Base-by-base conservation (phyloP, 1,284 basidiomycete genomes). In the Ceratobasidium papillatum region DNA sequence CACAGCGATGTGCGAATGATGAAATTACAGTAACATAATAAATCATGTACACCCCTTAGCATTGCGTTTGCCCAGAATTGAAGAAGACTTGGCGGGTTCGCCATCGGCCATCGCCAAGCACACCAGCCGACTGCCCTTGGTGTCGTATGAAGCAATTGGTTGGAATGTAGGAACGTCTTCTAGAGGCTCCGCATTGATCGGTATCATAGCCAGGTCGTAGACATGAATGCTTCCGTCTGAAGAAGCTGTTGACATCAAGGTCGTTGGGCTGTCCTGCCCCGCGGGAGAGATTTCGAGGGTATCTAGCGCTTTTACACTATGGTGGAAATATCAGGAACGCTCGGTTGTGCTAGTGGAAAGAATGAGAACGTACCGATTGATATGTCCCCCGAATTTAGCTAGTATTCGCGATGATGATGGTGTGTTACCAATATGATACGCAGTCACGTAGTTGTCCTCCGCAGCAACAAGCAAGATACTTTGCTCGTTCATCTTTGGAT, bases 201-300 rank as follows among this genome's bases (percentile, higher is more conserved):
- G 84, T 1, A 91, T 79, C 0, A 80, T 79, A 1, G 86, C 85
- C 41, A 96, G 83, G 81, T 96, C 91, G 81, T 92, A 95, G 14
- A 96, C 80, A 78, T 91, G 89, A 78, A 96, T 90, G 72, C 89
- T 88, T 9, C 95, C 95, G 77, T 96, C 95, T 0, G 94, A 94
- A 0, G 94, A 96, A 14, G 89, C 89, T 2, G 93, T 92, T 74
- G 88, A 87, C 12, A 89, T 86, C 25, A 95, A 84, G 0, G 88
- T 89, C 0, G 91, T 93, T 17, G 85, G 84, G 38, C 0, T 14
- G 66, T 72, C 58, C 30, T 76, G 80, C 7, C 74, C 79, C 2
- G 88, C 87, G 1, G 90, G 84, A 0, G 88, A 84, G 43, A 94
- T 85, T 1, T 82, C 79, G 34, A 93, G 84, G 0, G 86, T 88